Evolutionary conservation across 495 filamentous ascomycete genomes (phyloP).

Genomic region (Neurospora sp.): DNA sequence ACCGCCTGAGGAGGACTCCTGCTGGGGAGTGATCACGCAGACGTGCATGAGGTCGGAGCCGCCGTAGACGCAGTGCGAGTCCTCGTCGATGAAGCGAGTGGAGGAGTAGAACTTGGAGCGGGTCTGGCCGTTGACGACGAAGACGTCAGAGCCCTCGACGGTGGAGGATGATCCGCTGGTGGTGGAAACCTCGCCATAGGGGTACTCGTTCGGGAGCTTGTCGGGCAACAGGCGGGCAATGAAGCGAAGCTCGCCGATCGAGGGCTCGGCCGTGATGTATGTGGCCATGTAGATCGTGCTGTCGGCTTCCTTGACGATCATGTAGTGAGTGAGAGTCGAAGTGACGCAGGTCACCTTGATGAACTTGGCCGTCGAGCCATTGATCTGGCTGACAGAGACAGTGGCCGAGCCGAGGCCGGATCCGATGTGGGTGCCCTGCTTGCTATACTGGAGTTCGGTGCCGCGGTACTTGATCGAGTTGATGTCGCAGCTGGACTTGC

Average conservation of each 20-base stretch:
- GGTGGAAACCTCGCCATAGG: constrained; percentile 40
- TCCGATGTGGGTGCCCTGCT: constrained; percentile 45
- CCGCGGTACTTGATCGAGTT: constrained; percentile 51
- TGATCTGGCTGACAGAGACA: constrained; percentile 40
- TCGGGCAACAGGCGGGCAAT: constrained; percentile 51
- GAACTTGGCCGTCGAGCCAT: constrained; percentile 27
- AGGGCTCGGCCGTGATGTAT: constrained; percentile 49
- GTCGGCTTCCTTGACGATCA: constrained; percentile 49
- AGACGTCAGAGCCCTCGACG: constrained; percentile 57
- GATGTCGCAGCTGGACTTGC: constrained; percentile 49
- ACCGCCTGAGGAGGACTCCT: constrained; percentile 44
- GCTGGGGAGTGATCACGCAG: constrained; percentile 44
- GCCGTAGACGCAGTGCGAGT: constrained; percentile 48
- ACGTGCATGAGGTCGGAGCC: constrained; percentile 33
- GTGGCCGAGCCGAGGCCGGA: constrained; percentile 52
- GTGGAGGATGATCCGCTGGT: constrained; percentile 38
- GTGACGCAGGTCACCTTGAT: constrained; percentile 55
- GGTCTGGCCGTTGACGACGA: constrained; percentile 48
- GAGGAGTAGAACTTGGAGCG: constrained; percentile 62
- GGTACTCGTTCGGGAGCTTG: constrained; percentile 45
- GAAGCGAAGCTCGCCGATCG: constrained; percentile 53
- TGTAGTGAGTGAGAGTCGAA: constrained; percentile 52
- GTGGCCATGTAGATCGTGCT: constrained; percentile 55
- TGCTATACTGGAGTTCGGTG: constrained; percentile 45
- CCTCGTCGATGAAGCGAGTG: constrained; percentile 57